Evolutionary conservation across 2,329 filamentous ascomycete genomes (phyloP), one percentile per base, ranked within the genome.

Genomic region (Aureobasidium sp.): DNA sequence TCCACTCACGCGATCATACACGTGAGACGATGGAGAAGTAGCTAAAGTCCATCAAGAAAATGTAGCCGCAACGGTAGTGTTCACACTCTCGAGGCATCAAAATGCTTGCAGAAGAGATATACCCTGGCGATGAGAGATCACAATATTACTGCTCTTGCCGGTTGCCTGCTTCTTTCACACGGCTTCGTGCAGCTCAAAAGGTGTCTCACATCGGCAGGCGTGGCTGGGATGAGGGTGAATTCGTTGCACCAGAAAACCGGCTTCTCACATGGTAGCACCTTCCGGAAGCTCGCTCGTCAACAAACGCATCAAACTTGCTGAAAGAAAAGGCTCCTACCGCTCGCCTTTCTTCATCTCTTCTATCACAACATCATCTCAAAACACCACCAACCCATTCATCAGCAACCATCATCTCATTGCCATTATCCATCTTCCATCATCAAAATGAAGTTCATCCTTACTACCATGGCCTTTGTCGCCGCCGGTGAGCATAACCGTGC

Each of bases 391-490:
- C 17, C 15, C 26, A 48, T 29, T 9, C 44, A 50, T 27, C 57
- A 43, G 27, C 43, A 36, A 26, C 43, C 12, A 48, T n/a, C 27
- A 34, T 46, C 41, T 17, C 53, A 57, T 37, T 26, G 26, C 24
- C 26, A 43, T 43, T 32, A 43, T 43, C 29, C 32, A 41, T 43
- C 32, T 39, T 12, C 34, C 41, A 55, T 15, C 24, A 34, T 51
- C 61, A 63, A 59, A 17, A 63, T 63, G 61, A 51, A 63, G 61
- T 63, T 56, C 39, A 59, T 52, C 52, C 24, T 63, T 44, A 39
- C 52, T 36, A 39, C 53, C 46, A 55, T 63, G 52, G 61, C 61
- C 44, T 46, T 59, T 48, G 44, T 52, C 13, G 61, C 61, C 47
- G 36, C 53, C 47, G 46, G 52, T 52, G 57, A 50, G 52, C 37